Percentiles rank a stretch among this genome's conserved stretches.
These are phyloP conservation scores for Cladophialophora psammophila DNA, from an alignment of 2,329 filamentous ascomycete species.

Conservation along the genomic window DNA sequence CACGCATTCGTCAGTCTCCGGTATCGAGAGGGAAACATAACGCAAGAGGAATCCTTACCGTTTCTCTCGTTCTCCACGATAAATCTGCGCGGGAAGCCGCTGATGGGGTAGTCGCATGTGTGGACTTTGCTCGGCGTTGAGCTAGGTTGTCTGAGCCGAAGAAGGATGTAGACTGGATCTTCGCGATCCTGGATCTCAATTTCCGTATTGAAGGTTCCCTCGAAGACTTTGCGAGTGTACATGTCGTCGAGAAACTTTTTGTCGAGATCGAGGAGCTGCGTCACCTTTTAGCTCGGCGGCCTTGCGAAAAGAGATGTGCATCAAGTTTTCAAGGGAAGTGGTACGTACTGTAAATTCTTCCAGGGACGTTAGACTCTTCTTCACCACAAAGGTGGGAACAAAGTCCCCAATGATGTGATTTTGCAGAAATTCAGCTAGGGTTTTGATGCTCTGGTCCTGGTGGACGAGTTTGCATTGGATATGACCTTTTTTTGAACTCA, in stretches of 20 bases:
- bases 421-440: neutral
- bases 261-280: neutral
- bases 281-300: neutral
- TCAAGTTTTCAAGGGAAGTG: neutral
- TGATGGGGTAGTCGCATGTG: conserved; percentile 1
- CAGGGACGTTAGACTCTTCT: neutral
- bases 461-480: conserved; percentile 1
- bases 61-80: conserved; percentile 3
- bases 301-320: neutral
- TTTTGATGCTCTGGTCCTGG: conserved; percentile 6
- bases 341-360: neutral
- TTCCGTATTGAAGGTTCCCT: neutral
- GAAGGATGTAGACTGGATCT: neutral
- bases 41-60: neutral
- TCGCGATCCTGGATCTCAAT: neutral
- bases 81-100: neutral
- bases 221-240: conserved; percentile 2
- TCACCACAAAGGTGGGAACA: neutral
- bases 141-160: neutral
- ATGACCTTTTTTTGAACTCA: neutral
- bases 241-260: conserved; percentile 1
- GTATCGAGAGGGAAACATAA: neutral
- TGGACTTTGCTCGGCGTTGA: neutral
- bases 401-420: conserved; percentile 1
- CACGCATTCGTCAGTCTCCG: neutral